A percentile compares a stretch with the other conserved stretches of the same genome.
Evolutionary conservation across 495 filamentous ascomycete genomes (phyloP).

Genomic region (Bryoglossum gracile): DNA sequence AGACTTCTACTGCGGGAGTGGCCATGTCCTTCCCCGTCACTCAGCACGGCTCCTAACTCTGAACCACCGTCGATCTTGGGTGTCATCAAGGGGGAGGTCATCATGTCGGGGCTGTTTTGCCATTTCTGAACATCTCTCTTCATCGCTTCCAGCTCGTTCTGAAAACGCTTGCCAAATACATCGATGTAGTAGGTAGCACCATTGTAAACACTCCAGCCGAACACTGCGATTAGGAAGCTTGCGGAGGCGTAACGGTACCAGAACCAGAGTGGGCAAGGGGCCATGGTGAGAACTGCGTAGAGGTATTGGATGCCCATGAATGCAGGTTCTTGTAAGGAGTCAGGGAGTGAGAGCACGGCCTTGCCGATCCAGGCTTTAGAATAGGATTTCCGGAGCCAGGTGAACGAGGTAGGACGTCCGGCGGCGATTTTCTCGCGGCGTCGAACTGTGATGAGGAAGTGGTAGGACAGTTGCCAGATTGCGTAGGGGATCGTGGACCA

Average conservation of each 20-base stretch:
- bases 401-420: constrained; percentile 91
- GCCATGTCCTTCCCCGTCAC: constrained; percentile 1
- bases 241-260: constrained; percentile 78
- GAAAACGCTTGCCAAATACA: constrained; percentile 90
- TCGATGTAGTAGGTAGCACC: constrained; percentile 97
- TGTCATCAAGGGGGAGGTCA: constrained; percentile 34
- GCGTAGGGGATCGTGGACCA: constrained; percentile 93
- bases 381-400: constrained; percentile 91
- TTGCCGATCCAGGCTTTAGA: constrained; percentile 80
- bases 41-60: constrained; percentile 15
- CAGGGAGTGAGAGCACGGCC: constrained; percentile 71
- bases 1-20: constrained; percentile 29
- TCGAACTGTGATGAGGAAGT: constrained; percentile 88
- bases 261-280: constrained; percentile 93
- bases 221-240: constrained; percentile 67
- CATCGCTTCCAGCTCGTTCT: constrained; percentile 89
- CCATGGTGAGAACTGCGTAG: constrained; percentile 87
- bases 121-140: constrained; percentile 85
- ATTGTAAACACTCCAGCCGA: constrained; percentile 89
- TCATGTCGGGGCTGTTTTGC: constrained; percentile 53
- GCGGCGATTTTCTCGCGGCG: constrained; percentile 91
- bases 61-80: constrained; percentile 25
- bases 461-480: constrained; percentile 86
- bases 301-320: constrained; percentile 95
- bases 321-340: constrained; percentile 69